Percentiles rank a stretch among this genome's conserved stretches.
phyloP scores from a whole-genome alignment of 495 filamentous ascomycete species.

The Tirmania nivea region DNA sequence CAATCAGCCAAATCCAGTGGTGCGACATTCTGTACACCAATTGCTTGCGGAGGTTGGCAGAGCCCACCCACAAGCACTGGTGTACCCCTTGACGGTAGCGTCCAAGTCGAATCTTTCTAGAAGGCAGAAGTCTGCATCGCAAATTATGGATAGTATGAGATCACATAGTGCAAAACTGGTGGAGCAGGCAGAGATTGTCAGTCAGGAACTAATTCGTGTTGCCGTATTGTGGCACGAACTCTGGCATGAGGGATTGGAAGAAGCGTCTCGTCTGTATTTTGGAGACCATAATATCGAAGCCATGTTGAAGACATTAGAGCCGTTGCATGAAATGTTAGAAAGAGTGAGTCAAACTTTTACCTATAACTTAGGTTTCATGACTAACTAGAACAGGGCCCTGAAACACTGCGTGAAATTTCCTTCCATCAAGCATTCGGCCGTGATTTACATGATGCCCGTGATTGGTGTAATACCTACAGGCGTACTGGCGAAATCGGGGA shows the following conservation, averaged over 20 bases:
- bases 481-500: slow-evolving; percentile 73
- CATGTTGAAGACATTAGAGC: slow-evolving; percentile 80
- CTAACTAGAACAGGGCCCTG: slow-evolving; percentile 38
- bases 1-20: slow-evolving; percentile 72
- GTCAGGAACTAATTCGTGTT: slow-evolving; percentile 83
- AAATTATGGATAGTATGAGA: slow-evolving; percentile 96
- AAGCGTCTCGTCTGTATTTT: slow-evolving; percentile 79
- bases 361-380: background rate
- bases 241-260: slow-evolving; percentile 97
- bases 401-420: slow-evolving; percentile 84
- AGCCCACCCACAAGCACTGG: slow-evolving; percentile 85
- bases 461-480: slow-evolving; percentile 85
- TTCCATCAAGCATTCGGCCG: slow-evolving; percentile 96
- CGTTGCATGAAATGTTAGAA: slow-evolving; percentile 78
- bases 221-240: slow-evolving; percentile 96
- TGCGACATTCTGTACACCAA: slow-evolving; percentile 75
- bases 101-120: slow-evolving; percentile 77
- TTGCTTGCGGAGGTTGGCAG: slow-evolving; percentile 78
- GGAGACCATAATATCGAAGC: slow-evolving; percentile 90
- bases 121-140: slow-evolving; percentile 59
- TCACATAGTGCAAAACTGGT: slow-evolving; percentile 85
- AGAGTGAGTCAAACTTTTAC: slow-evolving; percentile 19
- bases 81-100: slow-evolving; percentile 97
- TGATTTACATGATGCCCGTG: slow-evolving; percentile 77
- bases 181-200: slow-evolving; percentile 85